Conservation (phyloP, 2,329 filamentous ascomycete species). For the Pseudogymnoascus sp. region DNA sequence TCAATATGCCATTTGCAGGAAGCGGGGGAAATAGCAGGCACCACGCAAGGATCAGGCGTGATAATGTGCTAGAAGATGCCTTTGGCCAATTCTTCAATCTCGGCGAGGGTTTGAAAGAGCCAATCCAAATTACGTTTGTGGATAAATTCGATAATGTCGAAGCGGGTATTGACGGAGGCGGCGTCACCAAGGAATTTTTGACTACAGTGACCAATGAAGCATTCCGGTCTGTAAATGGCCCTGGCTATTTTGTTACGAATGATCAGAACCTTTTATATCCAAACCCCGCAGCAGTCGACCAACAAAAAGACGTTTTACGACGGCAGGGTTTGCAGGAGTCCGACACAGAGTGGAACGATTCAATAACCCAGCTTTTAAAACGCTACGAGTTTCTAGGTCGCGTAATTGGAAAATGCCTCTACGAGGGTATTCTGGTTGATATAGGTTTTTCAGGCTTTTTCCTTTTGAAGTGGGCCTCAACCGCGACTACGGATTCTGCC, state of each 20-base stretch:
- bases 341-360: constrained; percentile 48
- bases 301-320: constrained; percentile 52
- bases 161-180: constrained; percentile 92
- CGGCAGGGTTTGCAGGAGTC: constrained; percentile 44
- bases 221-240: constrained; percentile 54
- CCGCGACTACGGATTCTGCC: constrained; percentile 55
- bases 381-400: constrained; percentile 89
- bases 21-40: constrained; percentile 46
- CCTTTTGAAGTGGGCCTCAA: constrained; percentile 85
- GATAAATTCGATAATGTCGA: constrained; percentile 82
- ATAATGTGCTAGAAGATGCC: constrained; percentile 77
- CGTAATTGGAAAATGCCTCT: constrained; percentile 91
- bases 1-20: constrained; percentile 18
- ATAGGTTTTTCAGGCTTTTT: constrained; percentile 93
- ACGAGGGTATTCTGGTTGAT: constrained; percentile 92
- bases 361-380: constrained; percentile 55
- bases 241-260: constrained; percentile 66
- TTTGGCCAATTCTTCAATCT: constrained; percentile 75
- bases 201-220: constrained; percentile 82
- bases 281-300: constrained; percentile 71
- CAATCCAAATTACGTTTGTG: constrained; percentile 93
- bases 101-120: constrained; percentile 80
- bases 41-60: constrained; percentile 71
- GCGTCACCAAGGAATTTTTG: constrained; percentile 95
- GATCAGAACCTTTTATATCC: constrained; percentile 82